Percentiles rank a stretch among this genome's conserved stretches.
Evolutionary conservation across 2,329 filamentous ascomycete genomes (phyloP).

Genomic region (Neocatenulostroma microsporum): DNA sequence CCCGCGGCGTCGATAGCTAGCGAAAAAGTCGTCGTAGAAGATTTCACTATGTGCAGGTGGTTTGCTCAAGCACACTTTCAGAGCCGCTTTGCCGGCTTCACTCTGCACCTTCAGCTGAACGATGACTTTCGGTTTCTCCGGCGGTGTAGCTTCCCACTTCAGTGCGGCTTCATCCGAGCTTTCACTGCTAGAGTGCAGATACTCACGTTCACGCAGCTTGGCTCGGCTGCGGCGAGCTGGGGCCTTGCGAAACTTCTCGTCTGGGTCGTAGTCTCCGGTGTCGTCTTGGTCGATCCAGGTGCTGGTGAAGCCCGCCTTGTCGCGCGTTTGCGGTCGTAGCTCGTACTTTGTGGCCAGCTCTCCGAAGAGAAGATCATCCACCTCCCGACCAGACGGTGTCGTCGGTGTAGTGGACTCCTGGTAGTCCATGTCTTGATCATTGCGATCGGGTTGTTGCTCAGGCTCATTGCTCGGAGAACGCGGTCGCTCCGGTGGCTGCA

Average conservation of each 20-base stretch:
- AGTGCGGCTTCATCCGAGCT: neutral
- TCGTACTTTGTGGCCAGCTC: conserved; percentile 8
- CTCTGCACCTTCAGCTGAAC: conserved; percentile 2
- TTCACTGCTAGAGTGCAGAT: too few relatives aligned
- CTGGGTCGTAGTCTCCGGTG: conserved; percentile 29
- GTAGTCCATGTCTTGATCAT: too few relatives aligned
- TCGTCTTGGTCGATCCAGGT: conserved; percentile 32
- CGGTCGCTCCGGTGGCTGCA: too few relatives aligned
- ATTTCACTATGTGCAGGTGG: neutral
- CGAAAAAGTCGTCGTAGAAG: conserved; percentile 4
- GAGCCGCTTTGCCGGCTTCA: conserved; percentile 5
- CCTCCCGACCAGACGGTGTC: too few relatives aligned
- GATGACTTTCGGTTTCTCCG: neutral
- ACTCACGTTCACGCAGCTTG: conserved; percentile 5
- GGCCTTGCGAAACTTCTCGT: conserved; percentile 10
- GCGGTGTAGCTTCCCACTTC: neutral
- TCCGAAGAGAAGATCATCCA: conserved; percentile 1
- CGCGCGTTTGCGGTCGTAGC: conserved; percentile 12
- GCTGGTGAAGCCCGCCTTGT: conserved; percentile 7
- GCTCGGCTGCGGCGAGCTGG: conserved; percentile 3
- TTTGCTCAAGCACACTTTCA: neutral
- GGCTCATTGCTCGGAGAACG: too few relatives aligned
- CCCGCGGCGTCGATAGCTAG: conserved; percentile 10
- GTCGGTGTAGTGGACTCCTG: too few relatives aligned
- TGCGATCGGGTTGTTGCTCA: too few relatives aligned